Evolutionary conservation across 2,329 filamentous ascomycete genomes (phyloP), one percentile per base, ranked within the genome.

Genomic region (Ophiosphaerella narmari): DNA sequence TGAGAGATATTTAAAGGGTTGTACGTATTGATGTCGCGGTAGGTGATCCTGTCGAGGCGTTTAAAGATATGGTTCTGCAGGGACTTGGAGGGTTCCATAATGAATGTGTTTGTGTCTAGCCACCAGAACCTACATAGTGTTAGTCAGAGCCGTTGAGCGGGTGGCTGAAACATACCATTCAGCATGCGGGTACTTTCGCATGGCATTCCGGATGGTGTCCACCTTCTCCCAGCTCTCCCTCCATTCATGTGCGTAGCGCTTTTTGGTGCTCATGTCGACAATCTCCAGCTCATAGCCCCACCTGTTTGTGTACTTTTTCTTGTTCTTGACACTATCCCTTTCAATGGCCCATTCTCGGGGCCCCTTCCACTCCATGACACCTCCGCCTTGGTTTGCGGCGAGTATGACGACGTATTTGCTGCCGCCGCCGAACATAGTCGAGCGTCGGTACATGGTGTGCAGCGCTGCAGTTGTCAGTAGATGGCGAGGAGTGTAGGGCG

Each of bases 141-240:
- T 65, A 77, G 62, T 46, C 31, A 46, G 12, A 38, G 16, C 18
- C 35, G 36, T n/a, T 21, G 21, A 3, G 26, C 21, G 6, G 13
- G 23, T 24, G 18, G 11, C 31, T 33, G 14, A 34, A 21, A 75
- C 86, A 75, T 80, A 96, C 94, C 94, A 99, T 79, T 99, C 93
- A 31, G 93, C 94, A 57, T 96, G 83, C 24, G 94, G 94, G 69
- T 97, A 97, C 73, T 97, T 97, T 70, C 86, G 85, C 82, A 99
- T 87, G 38, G 88, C 86, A 54, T 90, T 89, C 53, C 93, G 86
- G 65, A 99, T 86, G 36, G 91, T 91, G 72, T 99, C 94, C 54
- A 97, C 92, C 80, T 97, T 99, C 76, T 99, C 94, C 94, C 94
- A 99, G 73, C 93, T 95, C 76, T 99, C 94, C 67, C 94, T 85